Evolutionary conservation across 129 eudicot genomes (phyloP), one percentile per base, ranked within the genome.

Genomic region (Saussurea involucrata): DNA sequence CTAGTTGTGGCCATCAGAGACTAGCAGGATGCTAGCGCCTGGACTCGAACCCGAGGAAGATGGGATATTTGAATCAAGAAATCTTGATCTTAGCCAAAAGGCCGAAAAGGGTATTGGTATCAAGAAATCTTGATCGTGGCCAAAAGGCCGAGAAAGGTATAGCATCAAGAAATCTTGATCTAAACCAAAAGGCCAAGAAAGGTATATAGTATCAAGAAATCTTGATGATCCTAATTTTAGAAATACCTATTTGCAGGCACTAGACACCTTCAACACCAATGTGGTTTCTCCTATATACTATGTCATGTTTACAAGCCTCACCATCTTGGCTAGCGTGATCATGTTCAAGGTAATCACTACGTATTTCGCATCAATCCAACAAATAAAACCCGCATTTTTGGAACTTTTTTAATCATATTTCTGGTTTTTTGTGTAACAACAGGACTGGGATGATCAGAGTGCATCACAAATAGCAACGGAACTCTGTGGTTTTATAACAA

Each of bases 231-330:
- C 28, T 71, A 28, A 64, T 34, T 32, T 53, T 40, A 65, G 34
- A 17, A 53, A 69, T 72, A 24, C 9, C 24, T 17, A 66, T 77
- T 68, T 84, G 90, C 96, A 94, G 98, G 98, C 98, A 74, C 72
- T 94, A 40, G 98, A 93, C 68, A 87, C 87, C 28, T 93, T 90
- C 64, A 93, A 93, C 64, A 88, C 89, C 1, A 90, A 92, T 21
- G 92, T 94, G 60, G 89, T 91, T 69, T 87, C 98, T 65, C 98
- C 97, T 0, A 90, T 94, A 42, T 94, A 94, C 84, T 94, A 94
- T 72, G 98, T 94, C 83, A 86, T 85, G 97, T 94, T 94, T 78
- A 94, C 98, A 66, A 85, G 85, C 75, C 84, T 94, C 80, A 91
- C 98, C 79, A 94, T 94, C 72, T 58, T 94, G 5, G 98, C 98